Evolutionary conservation across 164 flowering plant genomes (phyloP), one percentile per base, ranked within the genome.

Genomic region (Chimonanthus praecox): DNA sequence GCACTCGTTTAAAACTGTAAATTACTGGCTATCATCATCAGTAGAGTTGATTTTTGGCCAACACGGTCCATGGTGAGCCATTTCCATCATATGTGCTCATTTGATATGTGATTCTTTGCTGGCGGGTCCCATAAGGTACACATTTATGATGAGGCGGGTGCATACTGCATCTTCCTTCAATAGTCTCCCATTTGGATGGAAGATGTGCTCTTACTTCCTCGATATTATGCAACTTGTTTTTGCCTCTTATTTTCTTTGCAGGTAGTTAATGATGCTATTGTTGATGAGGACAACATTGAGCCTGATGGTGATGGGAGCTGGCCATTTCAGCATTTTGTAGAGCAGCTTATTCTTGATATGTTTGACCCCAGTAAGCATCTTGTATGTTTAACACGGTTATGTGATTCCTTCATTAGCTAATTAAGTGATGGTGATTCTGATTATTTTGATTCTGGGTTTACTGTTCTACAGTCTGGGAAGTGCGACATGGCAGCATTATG

Each of bases 401-500:
- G 18, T n/a, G 16, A 74, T 73, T 80, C 7, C 3, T 8, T 79
- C 58, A 9, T 51, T 73, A 66, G 63, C 73, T 45, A 21, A 7
- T 70, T 33, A 66, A 58, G 10, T 63, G 11, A 68, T 72, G 3
- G 49, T 48, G 60, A 68, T 49, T 60, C 69, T 76, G 68, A 58
- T 68, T 13, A 50, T 58, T 48, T 72, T 45, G 61, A 51, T 20
- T 47, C 49, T 48, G 48, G 7, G n/a, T 54, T 73, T 65, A 13
- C 20, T 47, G 44, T 73, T 66, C 78, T 46, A 72, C 88, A 94
- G 99, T 82, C 63, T 96, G 99, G 99, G 99, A 96, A 86, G 84
- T 92, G 68, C 97, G 99, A 21, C 99, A 96, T 82, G 99, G 99
- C 69, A 88, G 99, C 79, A 84, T 90, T 44, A 94, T 94, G 98